Evolutionary conservation across 2,329 filamentous ascomycete genomes (phyloP).

Genomic region (Colletotrichum sp.): DNA sequence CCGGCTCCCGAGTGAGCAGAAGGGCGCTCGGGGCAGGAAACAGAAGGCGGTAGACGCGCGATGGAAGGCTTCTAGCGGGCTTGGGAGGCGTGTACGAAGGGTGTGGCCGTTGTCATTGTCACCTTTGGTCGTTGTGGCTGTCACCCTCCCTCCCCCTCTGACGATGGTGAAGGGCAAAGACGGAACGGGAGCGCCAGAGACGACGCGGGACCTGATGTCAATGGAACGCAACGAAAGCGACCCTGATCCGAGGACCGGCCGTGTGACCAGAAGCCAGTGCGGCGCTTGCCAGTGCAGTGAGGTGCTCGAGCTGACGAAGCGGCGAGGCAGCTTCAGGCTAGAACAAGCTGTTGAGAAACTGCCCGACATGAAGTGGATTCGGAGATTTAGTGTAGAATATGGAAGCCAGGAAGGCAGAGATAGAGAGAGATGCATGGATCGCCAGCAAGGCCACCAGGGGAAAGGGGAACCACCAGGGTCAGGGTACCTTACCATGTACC

Average conservation of each 20-base stretch:
- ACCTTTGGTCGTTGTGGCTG: background rate
- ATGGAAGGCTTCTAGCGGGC: conserved; percentile 17
- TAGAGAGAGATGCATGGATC: background rate
- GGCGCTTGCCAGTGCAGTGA: background rate
- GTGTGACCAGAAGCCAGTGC: background rate
- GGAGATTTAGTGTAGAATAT: background rate
- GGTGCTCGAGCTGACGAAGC: background rate
- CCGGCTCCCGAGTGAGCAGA: background rate
- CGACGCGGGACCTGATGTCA: background rate
- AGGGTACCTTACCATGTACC: background rate
- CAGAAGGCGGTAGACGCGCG: background rate
- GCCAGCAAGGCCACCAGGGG: background rate
- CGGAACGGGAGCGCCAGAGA: background rate
- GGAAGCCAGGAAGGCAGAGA: background rate
- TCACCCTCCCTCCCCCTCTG: background rate
- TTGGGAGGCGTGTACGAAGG: background rate
- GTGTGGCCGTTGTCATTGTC: background rate
- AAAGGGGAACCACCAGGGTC: background rate
- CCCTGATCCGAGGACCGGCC: background rate
- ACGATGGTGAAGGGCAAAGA: background rate
- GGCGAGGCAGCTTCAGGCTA: background rate
- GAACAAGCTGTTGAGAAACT: background rate
- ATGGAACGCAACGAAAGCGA: background rate
- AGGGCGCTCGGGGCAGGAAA: background rate
- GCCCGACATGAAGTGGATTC: background rate